A percentile compares a stretch with the other conserved stretches of the same genome.
Evolutionary conservation across 176 grass and related monocot genomes (phyloP).

Genomic region (Pontederia paniculata): DNA sequence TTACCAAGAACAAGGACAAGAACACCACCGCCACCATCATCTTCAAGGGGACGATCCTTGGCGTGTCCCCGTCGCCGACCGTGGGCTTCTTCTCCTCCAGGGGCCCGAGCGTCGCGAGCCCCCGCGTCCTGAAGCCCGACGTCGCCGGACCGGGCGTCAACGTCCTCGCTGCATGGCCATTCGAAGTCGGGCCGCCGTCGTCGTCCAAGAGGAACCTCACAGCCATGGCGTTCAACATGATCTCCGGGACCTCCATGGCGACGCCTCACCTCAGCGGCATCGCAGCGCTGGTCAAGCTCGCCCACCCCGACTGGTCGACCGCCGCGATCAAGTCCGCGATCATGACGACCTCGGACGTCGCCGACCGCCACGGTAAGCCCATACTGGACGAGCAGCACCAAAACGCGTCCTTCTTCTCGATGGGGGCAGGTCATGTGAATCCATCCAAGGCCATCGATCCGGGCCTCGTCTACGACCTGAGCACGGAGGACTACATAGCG

Average conservation of each 20-base stretch:
- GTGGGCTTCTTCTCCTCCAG: constrained; percentile 43
- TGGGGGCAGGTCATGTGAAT: constrained; percentile 39
- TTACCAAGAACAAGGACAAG: constrained; percentile 3
- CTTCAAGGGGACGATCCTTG: constrained; percentile 32
- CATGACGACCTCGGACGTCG: constrained; percentile 47
- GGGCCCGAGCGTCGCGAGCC: constrained; percentile 18
- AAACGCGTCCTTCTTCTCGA: constrained; percentile 27
- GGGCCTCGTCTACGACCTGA: constrained; percentile 30
- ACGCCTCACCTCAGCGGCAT: constrained; percentile 50
- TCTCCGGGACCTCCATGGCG: constrained; percentile 65
- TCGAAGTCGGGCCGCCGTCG: constrained; percentile 24
- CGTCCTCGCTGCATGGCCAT: constrained; percentile 42
- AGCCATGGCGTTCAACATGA: constrained; percentile 23
- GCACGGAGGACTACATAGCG: constrained; percentile 15
- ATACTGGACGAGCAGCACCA: constrained; percentile 22
- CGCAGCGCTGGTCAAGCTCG: constrained; percentile 38
- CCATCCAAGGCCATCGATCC: constrained; percentile 33
- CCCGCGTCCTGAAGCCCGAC: constrained; percentile 39
- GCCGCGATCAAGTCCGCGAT: constrained; percentile 52
- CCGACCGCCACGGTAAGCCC: constrained; percentile 13
- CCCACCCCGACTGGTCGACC: constrained; percentile 36
- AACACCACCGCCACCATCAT: constrained; percentile 5
- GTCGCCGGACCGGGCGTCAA: constrained; percentile 38
- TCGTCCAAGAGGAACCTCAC: too few relatives aligned
- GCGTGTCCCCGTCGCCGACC: constrained; percentile 28